Percentiles rank a stretch among this genome's conserved stretches.
phyloP scores from a whole-genome alignment of 768 basidiomycete genomes.

The Boletus fagicola region DNA sequence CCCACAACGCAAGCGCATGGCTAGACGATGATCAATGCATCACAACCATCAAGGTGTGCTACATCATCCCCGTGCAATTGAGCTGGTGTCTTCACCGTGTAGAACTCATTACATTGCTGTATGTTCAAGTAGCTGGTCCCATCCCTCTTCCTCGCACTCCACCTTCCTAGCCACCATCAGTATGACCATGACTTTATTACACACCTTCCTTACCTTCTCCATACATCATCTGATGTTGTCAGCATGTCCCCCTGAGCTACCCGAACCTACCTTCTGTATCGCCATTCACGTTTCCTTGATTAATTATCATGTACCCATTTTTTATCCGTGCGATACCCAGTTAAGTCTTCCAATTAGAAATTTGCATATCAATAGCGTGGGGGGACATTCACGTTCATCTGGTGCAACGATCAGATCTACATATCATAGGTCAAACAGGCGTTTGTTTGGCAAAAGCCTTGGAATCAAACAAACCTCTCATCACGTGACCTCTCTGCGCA shows the following conservation, averaged over 20 bases:
- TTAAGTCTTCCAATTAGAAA: not conserved
- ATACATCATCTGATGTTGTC: slow-evolving; percentile 6
- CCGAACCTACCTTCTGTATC: slow-evolving; percentile 11
- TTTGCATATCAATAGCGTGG: too few species aligned
- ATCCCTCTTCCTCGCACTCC: not conserved
- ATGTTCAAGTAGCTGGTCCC: slow-evolving; percentile 12
- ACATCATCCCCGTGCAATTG: not conserved
- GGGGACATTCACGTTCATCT: too few species aligned
- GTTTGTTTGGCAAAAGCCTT: not conserved
- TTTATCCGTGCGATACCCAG: not conserved
- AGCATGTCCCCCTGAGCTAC: slow-evolving; percentile 1
- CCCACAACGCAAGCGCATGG: slow-evolving; percentile 71
- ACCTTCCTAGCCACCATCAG: slow-evolving; percentile 4
- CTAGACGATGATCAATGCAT: slow-evolving; percentile 47
- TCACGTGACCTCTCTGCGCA: not conserved
- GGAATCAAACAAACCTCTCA: not conserved
- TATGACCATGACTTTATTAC: slow-evolving; percentile 14
- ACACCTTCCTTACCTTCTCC: slow-evolving; percentile 7
- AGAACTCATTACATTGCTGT: slow-evolving; percentile 7
- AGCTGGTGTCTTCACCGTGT: slow-evolving; percentile 1
- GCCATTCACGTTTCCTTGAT: slow-evolving; percentile 6
- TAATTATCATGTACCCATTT: slow-evolving; percentile 16
- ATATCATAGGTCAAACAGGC: not conserved
- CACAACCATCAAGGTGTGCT: not conserved
- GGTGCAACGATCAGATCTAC: too few species aligned